Conservation (phyloP, 2,329 filamentous ascomycete genomes). For the Pseudogymnoascus sp. region DNA sequence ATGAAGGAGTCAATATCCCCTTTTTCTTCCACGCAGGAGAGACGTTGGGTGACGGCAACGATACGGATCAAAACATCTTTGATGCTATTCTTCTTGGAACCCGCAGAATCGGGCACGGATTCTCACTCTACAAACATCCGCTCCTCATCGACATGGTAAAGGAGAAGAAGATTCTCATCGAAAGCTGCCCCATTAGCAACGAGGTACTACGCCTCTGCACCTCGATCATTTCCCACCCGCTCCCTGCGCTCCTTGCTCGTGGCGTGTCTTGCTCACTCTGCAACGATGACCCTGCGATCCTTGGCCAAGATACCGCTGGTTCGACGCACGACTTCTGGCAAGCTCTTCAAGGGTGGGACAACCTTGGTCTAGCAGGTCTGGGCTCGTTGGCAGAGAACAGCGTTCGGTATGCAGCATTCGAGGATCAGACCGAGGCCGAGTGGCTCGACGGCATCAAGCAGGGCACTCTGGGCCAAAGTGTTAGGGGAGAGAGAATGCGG, state of each 20-base stretch:
- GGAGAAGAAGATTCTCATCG: slow-evolving; percentile 78
- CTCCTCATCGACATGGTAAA: slow-evolving; percentile 83
- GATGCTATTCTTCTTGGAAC: slow-evolving; percentile 84
- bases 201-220: slow-evolving; percentile 75
- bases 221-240: slow-evolving; percentile 69
- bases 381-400: slow-evolving; percentile 89
- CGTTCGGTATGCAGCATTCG: slow-evolving; percentile 81
- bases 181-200: slow-evolving; percentile 87
- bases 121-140: slow-evolving; percentile 86
- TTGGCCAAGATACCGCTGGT: slow-evolving; percentile 74
- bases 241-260: slow-evolving; percentile 76
- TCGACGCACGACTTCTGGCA: slow-evolving; percentile 96
- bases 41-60: slow-evolving; percentile 70
- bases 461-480: slow-evolving; percentile 62
- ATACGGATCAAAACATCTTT: slow-evolving; percentile 75
- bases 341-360: slow-evolving; percentile 83
- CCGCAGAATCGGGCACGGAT: slow-evolving; percentile 81
- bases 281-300: slow-evolving; percentile 86
- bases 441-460: slow-evolving; percentile 70
- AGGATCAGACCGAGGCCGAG: slow-evolving; percentile 64
- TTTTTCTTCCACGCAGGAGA: slow-evolving; percentile 97
- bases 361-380: slow-evolving; percentile 78
- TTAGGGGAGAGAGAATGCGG: slow-evolving; percentile 66
- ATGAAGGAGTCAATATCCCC: slow-evolving; percentile 73
- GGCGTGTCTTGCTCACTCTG: slow-evolving; percentile 78